Evolutionary conservation across 495 filamentous ascomycete species (phyloP).

Genomic region (Neurospora cerealis): DNA sequence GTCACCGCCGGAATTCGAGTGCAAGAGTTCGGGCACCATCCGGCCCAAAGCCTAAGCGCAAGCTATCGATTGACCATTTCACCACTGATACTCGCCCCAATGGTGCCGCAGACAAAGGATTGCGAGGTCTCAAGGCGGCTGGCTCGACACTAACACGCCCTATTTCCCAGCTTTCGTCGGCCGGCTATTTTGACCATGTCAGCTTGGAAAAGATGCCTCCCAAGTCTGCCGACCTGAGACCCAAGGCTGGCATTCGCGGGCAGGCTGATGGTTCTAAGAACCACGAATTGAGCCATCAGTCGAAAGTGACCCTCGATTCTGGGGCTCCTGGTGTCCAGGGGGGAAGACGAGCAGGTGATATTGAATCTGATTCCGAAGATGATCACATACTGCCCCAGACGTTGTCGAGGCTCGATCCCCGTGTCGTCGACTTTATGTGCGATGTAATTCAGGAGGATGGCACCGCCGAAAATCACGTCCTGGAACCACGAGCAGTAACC

Average conservation of each 20-base stretch:
- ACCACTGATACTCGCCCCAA: slow-evolving; percentile 17
- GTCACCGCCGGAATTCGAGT: slow-evolving; percentile 35
- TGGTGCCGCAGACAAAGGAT: slow-evolving; percentile 21
- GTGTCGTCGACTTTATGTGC: slow-evolving; percentile 42
- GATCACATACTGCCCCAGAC: slow-evolving; percentile 34
- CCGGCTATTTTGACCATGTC: slow-evolving; percentile 25
- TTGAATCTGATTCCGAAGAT: slow-evolving; percentile 25
- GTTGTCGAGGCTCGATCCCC: slow-evolving; percentile 30
- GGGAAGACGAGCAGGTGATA: slow-evolving; percentile 1
- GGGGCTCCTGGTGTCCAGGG: slow-evolving; percentile 8
- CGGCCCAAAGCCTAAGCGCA: slow-evolving; percentile 26
- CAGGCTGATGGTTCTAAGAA: slow-evolving; percentile 10
- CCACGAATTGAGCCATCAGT: background rate
- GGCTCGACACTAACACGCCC: slow-evolving; percentile 25
- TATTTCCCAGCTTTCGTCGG: slow-evolving; percentile 28
- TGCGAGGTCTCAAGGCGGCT: slow-evolving; percentile 25
- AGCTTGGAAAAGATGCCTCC: slow-evolving; percentile 27
- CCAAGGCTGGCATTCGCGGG: slow-evolving; percentile 5
- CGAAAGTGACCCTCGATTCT: background rate
- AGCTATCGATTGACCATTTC: slow-evolving; percentile 30
- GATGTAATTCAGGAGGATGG: slow-evolving; percentile 42
- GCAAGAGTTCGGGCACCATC: slow-evolving; percentile 31
- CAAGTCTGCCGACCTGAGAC: slow-evolving; percentile 16
- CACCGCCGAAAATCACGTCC: slow-evolving; percentile 36
- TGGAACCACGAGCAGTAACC: slow-evolving; percentile 28